Evolutionary conservation across 352 stramenopile genomes (phyloP).

Genomic region (Phytophthora macrochlamydospora): DNA sequence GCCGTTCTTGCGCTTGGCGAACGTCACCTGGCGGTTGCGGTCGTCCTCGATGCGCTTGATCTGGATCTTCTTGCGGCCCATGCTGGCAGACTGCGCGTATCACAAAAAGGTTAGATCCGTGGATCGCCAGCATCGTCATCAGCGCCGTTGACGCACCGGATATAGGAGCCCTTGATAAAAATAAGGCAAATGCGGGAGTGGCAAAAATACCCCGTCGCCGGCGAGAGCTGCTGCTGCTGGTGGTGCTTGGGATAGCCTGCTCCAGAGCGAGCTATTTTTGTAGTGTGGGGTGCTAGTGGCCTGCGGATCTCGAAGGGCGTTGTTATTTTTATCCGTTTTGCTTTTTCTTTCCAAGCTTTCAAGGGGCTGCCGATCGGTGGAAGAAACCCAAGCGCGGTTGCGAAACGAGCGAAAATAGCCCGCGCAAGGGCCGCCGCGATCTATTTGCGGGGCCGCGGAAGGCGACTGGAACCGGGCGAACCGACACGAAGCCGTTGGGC

Average conservation of each 20-base stretch:
- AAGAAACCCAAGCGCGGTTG: constrained; percentile 27
- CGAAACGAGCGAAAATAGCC: constrained; percentile 26
- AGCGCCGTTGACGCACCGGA: constrained; percentile 26
- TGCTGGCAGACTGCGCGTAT: constrained; percentile 23
- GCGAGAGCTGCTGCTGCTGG: neutral
- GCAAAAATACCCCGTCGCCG: constrained; percentile 23
- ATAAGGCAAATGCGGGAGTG: constrained; percentile 27
- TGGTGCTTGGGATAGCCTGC: constrained; percentile 6
- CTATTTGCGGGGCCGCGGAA: neutral
- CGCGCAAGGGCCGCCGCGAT: neutral
- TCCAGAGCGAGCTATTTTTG: constrained; percentile 38
- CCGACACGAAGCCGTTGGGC: neutral
- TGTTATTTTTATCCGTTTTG: constrained; percentile 55
- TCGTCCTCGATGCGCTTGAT: constrained; percentile 88
- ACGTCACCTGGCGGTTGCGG: constrained; percentile 85
- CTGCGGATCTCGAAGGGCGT: constrained; percentile 3
- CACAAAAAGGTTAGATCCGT: constrained; percentile 4
- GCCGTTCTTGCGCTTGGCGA: constrained; percentile 84
- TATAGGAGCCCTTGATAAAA: constrained; percentile 41
- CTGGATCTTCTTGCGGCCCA: constrained; percentile 91
- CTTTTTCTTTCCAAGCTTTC: constrained; percentile 6
- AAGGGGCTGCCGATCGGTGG: constrained; percentile 34
- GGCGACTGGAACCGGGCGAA: neutral
- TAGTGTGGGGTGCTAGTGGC: constrained; percentile 18
- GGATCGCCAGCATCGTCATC: constrained; percentile 9